Evolutionary conservation across 2,329 filamentous ascomycete genomes (phyloP).

Genomic region (Cladosporium sp.): DNA sequence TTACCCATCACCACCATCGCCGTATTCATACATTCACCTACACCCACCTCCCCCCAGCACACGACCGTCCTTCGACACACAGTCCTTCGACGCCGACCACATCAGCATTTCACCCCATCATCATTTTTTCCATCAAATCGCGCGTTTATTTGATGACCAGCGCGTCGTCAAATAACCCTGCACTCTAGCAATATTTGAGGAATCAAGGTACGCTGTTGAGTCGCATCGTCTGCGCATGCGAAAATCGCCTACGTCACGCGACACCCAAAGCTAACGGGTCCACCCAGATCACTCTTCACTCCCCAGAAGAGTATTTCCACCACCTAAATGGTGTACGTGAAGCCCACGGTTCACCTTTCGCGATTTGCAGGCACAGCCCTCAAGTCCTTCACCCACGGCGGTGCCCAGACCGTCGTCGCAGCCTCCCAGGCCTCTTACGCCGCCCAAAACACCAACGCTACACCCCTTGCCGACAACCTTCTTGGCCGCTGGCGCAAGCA

Average conservation of each 20-base stretch:
- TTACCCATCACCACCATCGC: constrained; percentile 12
- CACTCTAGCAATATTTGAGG: constrained; percentile 44
- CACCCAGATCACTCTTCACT: constrained; percentile 44
- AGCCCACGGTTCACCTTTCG: constrained; percentile 77
- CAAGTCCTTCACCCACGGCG: constrained; percentile 96
- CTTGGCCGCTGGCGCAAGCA: constrained; percentile 45
- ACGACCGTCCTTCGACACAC: background rate
- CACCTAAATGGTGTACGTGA: constrained; percentile 80
- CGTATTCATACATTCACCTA: constrained; percentile 1
- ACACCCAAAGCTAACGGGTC: constrained; percentile 16
- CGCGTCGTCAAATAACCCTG: constrained; percentile 98
- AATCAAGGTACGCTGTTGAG: background rate
- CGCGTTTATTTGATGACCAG: constrained; percentile 87
- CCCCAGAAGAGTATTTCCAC: constrained; percentile 59
- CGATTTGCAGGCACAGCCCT: constrained; percentile 64
- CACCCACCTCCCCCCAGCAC: constrained; percentile 13
- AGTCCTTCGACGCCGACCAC: background rate
- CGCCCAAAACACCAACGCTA: constrained; percentile 56
- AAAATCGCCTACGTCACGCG: constrained; percentile 12
- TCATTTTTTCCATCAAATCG: constrained; percentile 35
- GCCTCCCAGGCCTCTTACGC: constrained; percentile 82
- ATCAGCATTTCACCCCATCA: background rate
- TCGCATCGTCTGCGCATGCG: constrained; percentile 1
- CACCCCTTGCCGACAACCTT: constrained; percentile 48
- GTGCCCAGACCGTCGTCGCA: constrained; percentile 95